These are phyloP conservation scores for Medicago lupulina DNA, from an alignment of 306 rosid genomes.

Conservation along the genomic window DNA sequence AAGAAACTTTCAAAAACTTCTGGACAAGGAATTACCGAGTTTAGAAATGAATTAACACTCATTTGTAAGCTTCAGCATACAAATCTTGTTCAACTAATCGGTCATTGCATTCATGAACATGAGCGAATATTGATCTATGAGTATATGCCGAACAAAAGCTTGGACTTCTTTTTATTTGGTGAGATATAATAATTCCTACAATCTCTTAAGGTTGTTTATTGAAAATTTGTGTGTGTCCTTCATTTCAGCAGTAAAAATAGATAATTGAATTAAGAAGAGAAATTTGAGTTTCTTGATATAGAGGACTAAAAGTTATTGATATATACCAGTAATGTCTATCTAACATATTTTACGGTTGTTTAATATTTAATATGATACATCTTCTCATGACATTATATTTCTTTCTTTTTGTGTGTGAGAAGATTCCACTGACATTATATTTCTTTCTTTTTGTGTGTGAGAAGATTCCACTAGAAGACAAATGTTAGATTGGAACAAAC, in stretches of 20 bases:
- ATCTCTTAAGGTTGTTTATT: not conserved
- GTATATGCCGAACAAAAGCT: constrained; percentile 46
- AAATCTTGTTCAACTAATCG: constrained; percentile 40
- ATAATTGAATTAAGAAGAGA: no score
- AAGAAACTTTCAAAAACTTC: constrained; percentile 50
- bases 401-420: not conserved
- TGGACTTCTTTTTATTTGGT: constrained; percentile 49
- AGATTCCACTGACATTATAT: not conserved
- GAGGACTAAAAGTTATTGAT: no score
- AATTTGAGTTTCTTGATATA: no score
- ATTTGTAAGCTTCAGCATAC: constrained; percentile 47
- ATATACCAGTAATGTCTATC: no score
- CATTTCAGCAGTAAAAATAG: no score
- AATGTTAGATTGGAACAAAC: not conserved
- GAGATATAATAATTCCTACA: constrained; percentile 3
- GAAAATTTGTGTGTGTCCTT: no score
- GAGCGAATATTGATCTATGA: constrained; percentile 46
- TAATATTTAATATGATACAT: no score
- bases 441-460: not conserved
- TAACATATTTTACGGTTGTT: no score
- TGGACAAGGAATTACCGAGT: constrained; percentile 37
- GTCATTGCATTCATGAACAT: constrained; percentile 40
- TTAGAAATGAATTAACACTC: constrained; percentile 45
- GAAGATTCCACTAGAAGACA: not conserved
- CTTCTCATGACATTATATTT: not conserved